Base-by-base conservation (phyloP, 768 basidiomycete species). In the Tricholomella constricta region DNA sequence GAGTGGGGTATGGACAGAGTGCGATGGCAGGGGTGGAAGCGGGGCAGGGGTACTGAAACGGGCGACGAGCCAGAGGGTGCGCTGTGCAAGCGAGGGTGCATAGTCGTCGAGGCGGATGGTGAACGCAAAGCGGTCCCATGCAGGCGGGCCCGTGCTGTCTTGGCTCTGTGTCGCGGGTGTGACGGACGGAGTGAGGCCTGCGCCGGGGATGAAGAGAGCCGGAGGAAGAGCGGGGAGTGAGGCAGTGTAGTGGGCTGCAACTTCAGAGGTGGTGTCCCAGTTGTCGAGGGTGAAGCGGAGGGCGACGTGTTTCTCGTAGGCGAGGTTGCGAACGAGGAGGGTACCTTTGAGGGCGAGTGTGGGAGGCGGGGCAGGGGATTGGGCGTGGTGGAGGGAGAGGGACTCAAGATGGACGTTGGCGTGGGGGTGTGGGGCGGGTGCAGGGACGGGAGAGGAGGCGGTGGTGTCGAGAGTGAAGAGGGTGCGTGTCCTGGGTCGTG, bases 241-340 rank as follows among this genome's bases (percentile, higher is more conserved):
- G n/a, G 68, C 68, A 32, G 71, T 62, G 55, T 85, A 70, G 41
- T 63, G 69, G n/a, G 78, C 86, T 37, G 69, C 55, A 27, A 97
- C 93, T 66, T 98, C 96, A 37, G 84, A 87, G 0, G 91, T 90
- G 3, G 95, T 98, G 57, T 88, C 84, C 96, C 96, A 98, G 43
- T 89, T 85, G 68, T 98, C 96, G 42, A 96, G 76, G 1, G 96
- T 98, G 67, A 95, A 98, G 1, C 95, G 77, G 0, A 97, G 79
- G 0, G 82, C 85, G 41, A 98, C 86, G 46, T 81, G 77, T 71
- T 98, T 98, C 67, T 90, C 86, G 56, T 89, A 98, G 0, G 89
- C 75, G 48, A 97, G 59, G 67, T 98, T 98, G 59, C 86, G 82
- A 17, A 94, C 92, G 44, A 92, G 80, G 51, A 97, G 71, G 7